phyloP scores from a whole-genome alignment of 2,329 filamentous ascomycete species.

The Neofusicoccum parvum region DNA sequence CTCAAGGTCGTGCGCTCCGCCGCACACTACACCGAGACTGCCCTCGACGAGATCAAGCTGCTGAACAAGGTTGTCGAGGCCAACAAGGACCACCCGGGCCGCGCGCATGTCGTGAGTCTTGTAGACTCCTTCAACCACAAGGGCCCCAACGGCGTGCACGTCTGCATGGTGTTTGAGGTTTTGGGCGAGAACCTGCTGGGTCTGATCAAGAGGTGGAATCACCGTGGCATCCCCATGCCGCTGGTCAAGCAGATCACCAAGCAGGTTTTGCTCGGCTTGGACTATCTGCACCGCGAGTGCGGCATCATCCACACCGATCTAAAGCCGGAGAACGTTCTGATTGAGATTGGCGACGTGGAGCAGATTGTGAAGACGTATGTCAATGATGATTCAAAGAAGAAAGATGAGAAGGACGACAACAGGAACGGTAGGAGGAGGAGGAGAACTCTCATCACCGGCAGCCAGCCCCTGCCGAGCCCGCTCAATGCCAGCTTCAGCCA shows the following conservation, averaged over 20 bases:
- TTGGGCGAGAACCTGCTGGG: constrained; percentile 92
- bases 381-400: constrained; percentile 69
- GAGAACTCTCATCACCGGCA: constrained; percentile 93
- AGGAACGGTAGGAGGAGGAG: constrained; percentile 87
- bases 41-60: constrained; percentile 97
- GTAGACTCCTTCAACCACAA: constrained; percentile 98
- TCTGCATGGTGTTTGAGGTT: constrained; percentile 99
- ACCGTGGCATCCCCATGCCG: constrained; percentile 92
- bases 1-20: constrained; percentile 97
- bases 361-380: constrained; percentile 97
- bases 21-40: constrained; percentile 97
- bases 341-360: constrained; percentile 98
- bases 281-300: constrained; percentile 96
- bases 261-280: constrained; percentile 90
- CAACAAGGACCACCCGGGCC: constrained; percentile 90
- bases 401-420: constrained; percentile 82
- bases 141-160: constrained; percentile 91
- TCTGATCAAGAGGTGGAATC: constrained; percentile 97
- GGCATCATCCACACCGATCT: constrained; percentile 98
- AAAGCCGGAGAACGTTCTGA: constrained; percentile 97
- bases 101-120: constrained; percentile 92
- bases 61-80: constrained; percentile 96
- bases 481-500: constrained; percentile 90
- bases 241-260: constrained; percentile 99
- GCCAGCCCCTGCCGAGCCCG: constrained; percentile 91